Conservation (phyloP, 2,329 filamentous ascomycete genomes). For the Claviceps pazoutovae region DNA sequence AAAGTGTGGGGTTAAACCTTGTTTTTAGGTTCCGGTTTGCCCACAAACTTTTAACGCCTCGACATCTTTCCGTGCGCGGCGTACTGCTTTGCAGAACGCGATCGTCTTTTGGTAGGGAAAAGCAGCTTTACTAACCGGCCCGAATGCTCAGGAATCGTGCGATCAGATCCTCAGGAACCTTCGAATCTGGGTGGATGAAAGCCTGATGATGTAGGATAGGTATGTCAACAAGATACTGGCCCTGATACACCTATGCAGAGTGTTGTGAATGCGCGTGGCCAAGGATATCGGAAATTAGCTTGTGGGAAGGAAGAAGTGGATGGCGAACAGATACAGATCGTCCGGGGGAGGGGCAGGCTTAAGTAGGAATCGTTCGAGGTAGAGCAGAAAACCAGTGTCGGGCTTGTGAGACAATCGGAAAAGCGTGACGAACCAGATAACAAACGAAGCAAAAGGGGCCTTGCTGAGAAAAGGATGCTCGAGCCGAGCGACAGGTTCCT, state of each 20-base stretch:
- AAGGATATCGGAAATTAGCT: not conserved
- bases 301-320: not conserved
- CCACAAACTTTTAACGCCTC: too few relatives aligned
- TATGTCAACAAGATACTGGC: not conserved
- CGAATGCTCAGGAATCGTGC: too few relatives aligned
- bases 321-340: not conserved
- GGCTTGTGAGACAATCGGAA: not conserved
- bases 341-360: slow-evolving; percentile 2
- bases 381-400: not conserved
- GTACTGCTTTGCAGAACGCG: too few relatives aligned
- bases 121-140: too few relatives aligned
- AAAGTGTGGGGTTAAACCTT: not conserved
- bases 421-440: slow-evolving; percentile 4
- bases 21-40: too few relatives aligned
- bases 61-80: too few relatives aligned
- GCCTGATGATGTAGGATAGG: not conserved
- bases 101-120: too few relatives aligned
- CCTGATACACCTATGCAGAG: not conserved
- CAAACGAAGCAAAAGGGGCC: slow-evolving; percentile 4
- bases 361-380: slow-evolving; percentile 3
- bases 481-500: slow-evolving; percentile 9
- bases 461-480: slow-evolving; percentile 4
- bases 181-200: not conserved
- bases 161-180: not conserved
- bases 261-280: not conserved